Base-by-base conservation (phyloP, 352 stramenopile genomes). In the Phytophthora uliginosa region DNA sequence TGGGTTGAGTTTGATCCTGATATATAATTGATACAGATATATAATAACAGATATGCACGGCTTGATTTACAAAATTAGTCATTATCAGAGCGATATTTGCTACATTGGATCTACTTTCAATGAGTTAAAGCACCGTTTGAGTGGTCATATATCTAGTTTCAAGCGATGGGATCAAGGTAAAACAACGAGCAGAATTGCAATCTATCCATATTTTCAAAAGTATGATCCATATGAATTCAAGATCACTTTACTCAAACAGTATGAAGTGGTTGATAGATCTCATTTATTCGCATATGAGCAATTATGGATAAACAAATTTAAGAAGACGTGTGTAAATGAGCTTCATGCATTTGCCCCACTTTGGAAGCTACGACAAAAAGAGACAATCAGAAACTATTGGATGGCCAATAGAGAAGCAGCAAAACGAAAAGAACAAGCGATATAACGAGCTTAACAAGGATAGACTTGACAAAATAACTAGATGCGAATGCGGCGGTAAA, bases 1-100 rank as follows among this genome's bases (percentile, higher is more conserved):
- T 31, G 54, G 54, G n/a, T 50, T 26, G 34, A 26, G 54, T 60
- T 60, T 60, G 54, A 60, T 60, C 34, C 50, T 60, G 34, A n/a
- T n/a, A n/a, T n/a, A n/a, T n/a, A n/a, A n/a, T n/a, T n/a, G n/a
- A n/a, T n/a, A n/a, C n/a, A n/a, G n/a, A n/a, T 26, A 50, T 31
- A 60, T 33, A 60, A 60, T 33, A 34, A 60, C 15, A 24, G 54
- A 51, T 33, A 60, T 60, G 54, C 54, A 47, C n/a, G n/a, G n/a
- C n/a, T n/a, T n/a, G n/a, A n/a, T 60, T 34, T 60, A 60, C 50
- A 60, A 60, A 48, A 47, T 60, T 28, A 15, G 48, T 47, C 24
- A 15, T 31, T 48, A 0, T 45, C 53, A 59, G 48, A 59, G 53
- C 20, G 53, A 59, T 0, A 59, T 59, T 45, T 59, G 53, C 28